Evolutionary conservation across 352 stramenopile genomes (phyloP).

Genomic region (Globisporangium uncinulatum): DNA sequence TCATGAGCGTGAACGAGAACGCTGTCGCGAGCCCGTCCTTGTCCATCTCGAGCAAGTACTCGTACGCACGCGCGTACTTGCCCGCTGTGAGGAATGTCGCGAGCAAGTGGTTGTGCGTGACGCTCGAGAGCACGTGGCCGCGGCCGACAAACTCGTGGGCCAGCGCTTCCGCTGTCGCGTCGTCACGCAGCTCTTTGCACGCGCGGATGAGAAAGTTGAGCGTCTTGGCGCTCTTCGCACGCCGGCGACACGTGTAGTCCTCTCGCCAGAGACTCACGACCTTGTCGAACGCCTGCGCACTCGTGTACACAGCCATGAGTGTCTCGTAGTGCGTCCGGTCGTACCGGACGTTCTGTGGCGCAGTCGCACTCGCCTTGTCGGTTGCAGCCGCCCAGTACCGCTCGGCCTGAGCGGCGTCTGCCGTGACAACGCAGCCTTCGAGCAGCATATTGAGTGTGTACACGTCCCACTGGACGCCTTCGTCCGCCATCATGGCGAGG

Average conservation of each 20-base stretch:
- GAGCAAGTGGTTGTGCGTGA: conserved; percentile 79
- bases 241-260: conserved; percentile 48
- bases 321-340: conserved; percentile 73
- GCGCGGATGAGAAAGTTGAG: conserved; percentile 77
- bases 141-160: conserved; percentile 59
- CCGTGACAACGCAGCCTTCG: conserved; percentile 40
- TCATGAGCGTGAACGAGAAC: conserved; percentile 68
- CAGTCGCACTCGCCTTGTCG: conserved; percentile 6
- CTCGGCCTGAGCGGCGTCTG: conserved; percentile 38
- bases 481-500: conserved; percentile 39
- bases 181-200: conserved; percentile 36
- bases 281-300: conserved; percentile 42
- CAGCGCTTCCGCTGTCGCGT: conserved; percentile 35
- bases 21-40: conserved; percentile 44
- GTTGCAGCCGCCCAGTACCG: conserved; percentile 51
- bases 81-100: conserved; percentile 48
- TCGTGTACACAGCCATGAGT: conserved; percentile 64
- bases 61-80: conserved; percentile 38
- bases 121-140: conserved; percentile 43
- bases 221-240: conserved; percentile 66
- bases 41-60: conserved; percentile 41
- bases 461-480: conserved; percentile 53
- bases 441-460: conserved; percentile 79
- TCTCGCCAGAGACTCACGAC: conserved; percentile 56
- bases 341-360: conserved; percentile 30